Evolutionary conservation across 2,329 filamentous ascomycete species (phyloP).

Genomic region (Amauroascus niger): DNA sequence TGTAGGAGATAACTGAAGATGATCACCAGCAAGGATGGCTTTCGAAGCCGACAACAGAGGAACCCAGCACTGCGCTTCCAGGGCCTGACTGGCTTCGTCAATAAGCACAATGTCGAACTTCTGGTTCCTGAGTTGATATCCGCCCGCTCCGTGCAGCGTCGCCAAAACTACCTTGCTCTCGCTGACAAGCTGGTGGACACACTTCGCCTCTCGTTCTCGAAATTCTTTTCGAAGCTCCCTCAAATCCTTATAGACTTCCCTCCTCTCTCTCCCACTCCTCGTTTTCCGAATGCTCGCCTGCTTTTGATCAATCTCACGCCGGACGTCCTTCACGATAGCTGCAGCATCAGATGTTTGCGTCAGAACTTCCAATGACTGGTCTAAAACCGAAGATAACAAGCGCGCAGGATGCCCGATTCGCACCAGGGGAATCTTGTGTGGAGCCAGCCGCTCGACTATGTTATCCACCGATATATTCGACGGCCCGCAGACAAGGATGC

Average conservation of each 20-base stretch:
- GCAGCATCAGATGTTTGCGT: constrained; percentile 86
- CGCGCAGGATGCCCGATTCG: constrained; percentile 88
- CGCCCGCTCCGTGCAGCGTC: constrained; percentile 84
- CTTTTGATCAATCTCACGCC: constrained; percentile 85
- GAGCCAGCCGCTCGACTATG: constrained; percentile 81
- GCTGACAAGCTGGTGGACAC: constrained; percentile 63
- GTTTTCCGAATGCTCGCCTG: constrained; percentile 84
- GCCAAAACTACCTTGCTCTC: constrained; percentile 81
- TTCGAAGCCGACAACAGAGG: constrained; percentile 70
- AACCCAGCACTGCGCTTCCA: constrained; percentile 97
- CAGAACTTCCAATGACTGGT: constrained; percentile 82
- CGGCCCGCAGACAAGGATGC: constrained; percentile 86
- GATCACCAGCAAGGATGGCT: constrained; percentile 84
- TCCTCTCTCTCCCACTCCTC: constrained; percentile 65
- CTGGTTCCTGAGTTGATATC: constrained; percentile 68
- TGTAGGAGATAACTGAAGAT: constrained; percentile 86
- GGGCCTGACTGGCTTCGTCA: constrained; percentile 88
- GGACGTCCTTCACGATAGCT: constrained; percentile 77
- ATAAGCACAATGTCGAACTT: constrained; percentile 90
- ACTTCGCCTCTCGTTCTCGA: constrained; percentile 70
- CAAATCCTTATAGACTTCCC: constrained; percentile 73
- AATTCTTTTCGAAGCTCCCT: constrained; percentile 82
- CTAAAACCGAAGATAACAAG: constrained; percentile 74
- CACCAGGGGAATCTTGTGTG: constrained; percentile 76
- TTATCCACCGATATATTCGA: constrained; percentile 98